These are phyloP conservation scores for Exophiala xenobiotica DNA, from an alignment of 2,329 filamentous ascomycete species.

Conservation along the genomic window DNA sequence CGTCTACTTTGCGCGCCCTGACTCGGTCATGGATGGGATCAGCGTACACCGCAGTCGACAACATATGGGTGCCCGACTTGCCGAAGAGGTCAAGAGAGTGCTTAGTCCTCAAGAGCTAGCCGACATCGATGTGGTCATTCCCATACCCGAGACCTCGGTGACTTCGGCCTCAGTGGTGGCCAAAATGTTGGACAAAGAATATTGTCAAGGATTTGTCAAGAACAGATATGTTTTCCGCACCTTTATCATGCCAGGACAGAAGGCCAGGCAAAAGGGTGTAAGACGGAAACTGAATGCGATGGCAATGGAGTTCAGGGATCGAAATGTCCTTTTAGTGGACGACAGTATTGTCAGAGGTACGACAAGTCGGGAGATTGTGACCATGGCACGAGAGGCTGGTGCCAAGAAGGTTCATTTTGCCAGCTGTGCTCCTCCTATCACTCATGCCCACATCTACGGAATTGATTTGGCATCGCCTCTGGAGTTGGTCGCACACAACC, in stretches of 20 bases:
- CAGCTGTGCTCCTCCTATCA: conserved; percentile 78
- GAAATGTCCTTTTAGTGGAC: conserved; percentile 80
- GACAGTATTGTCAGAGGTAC: conserved; percentile 88
- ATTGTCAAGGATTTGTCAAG: conserved; percentile 81
- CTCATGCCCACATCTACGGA: conserved; percentile 82
- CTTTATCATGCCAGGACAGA: conserved; percentile 83
- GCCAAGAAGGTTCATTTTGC: conserved; percentile 81
- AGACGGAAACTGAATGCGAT: conserved; percentile 88
- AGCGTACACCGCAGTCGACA: conserved; percentile 80
- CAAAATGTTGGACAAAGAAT: conserved; percentile 72
- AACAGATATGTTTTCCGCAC: conserved; percentile 87
- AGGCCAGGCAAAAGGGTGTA: conserved; percentile 77
- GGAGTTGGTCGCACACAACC: conserved; percentile 70
- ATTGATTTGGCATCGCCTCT: conserved; percentile 71
- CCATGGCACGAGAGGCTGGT: conserved; percentile 80
- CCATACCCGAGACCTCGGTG: conserved; percentile 79
- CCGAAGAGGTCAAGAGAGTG: conserved; percentile 66
- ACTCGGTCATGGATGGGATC: conserved; percentile 82
- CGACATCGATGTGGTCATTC: conserved; percentile 78
- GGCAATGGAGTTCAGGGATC: conserved; percentile 76
- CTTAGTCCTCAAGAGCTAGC: conserved; percentile 68
- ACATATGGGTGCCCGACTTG: conserved; percentile 82
- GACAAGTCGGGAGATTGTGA: conserved; percentile 74
- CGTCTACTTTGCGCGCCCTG: conserved; percentile 82
- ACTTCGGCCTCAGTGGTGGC: conserved; percentile 76